A percentile compares a stretch with the other conserved stretches of the same genome.
phyloP scores from a whole-genome alignment of 2,329 filamentous ascomycete species.

The Aspergillus floridensis region DNA sequence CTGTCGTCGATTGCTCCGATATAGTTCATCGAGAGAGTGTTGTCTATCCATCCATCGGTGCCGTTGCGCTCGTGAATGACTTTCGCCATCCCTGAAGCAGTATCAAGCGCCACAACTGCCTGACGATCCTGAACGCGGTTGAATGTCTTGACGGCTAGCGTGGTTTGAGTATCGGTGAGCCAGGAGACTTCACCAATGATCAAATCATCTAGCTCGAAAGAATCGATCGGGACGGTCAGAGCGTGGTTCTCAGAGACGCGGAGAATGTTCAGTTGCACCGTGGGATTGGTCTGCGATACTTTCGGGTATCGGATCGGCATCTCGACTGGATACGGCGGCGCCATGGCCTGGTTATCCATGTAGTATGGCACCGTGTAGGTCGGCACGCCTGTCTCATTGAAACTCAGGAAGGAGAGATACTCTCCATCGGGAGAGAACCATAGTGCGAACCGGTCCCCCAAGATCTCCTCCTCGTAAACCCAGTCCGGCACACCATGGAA shows the following conservation, averaged over 20 bases:
- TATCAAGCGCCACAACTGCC: conserved; percentile 60
- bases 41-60: conserved; percentile 61
- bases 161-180: conserved; percentile 61
- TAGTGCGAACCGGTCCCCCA: conserved; percentile 70
- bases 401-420: conserved; percentile 81
- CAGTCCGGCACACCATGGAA: conserved; percentile 94
- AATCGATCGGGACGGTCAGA: conserved; percentile 52
- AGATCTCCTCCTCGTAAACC: conserved; percentile 86
- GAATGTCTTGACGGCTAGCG: conserved; percentile 63
- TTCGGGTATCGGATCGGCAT: conserved; percentile 67
- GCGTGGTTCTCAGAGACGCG: conserved; percentile 50
- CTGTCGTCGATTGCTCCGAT: conserved; percentile 42
- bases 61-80: conserved; percentile 59
- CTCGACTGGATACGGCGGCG: conserved; percentile 61
- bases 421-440: conserved; percentile 91
- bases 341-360: conserved; percentile 57
- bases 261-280: conserved; percentile 60
- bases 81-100: conserved; percentile 46
- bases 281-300: conserved; percentile 66
- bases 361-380: conserved; percentile 67
- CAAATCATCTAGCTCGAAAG: conserved; percentile 59
- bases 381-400: conserved; percentile 71
- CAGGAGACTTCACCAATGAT: conserved; percentile 68
- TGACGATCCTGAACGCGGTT: conserved; percentile 67
- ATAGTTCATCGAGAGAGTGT: conserved; percentile 45